Evolutionary conservation across 2,329 filamentous ascomycete species (phyloP).

Genomic region (Trichoderma oligosporum): DNA sequence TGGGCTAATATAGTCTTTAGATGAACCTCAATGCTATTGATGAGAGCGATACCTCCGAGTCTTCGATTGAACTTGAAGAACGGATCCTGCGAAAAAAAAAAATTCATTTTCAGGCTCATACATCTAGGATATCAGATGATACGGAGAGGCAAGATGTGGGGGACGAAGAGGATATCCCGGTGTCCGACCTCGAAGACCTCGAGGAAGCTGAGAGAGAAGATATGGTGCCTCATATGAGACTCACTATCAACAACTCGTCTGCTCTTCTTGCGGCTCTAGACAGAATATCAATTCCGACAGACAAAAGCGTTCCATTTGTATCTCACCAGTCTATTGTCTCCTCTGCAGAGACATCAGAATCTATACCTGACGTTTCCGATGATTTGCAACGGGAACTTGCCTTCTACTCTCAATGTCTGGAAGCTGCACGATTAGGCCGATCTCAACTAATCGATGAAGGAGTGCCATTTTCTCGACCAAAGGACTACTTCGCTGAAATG

Average conservation of each 20-base stretch:
- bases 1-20: constrained; percentile 28
- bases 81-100: constrained; percentile 52
- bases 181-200: constrained; percentile 79
- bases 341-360: constrained; percentile 56
- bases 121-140: constrained; percentile 38
- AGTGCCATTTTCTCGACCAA: constrained; percentile 79
- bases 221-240: constrained; percentile 81
- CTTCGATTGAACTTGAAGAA: constrained; percentile 73
- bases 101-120: constrained; percentile 20
- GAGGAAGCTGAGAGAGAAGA: constrained; percentile 80
- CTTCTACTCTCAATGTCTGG: constrained; percentile 86
- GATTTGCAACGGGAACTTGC: constrained; percentile 89
- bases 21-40: constrained; percentile 55
- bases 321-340: constrained; percentile 76
- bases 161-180: constrained; percentile 81
- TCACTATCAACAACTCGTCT: constrained; percentile 95
- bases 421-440: constrained; percentile 71
- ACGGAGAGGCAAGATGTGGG: constrained; percentile 59
- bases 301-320: constrained; percentile 69
- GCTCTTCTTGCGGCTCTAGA: constrained; percentile 77
- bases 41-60: constrained; percentile 62
- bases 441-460: constrained; percentile 74
- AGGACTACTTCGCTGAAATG: constrained; percentile 99
- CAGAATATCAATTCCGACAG: constrained; percentile 67
- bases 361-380: constrained; percentile 80